Evolutionary conservation across 2,329 filamentous ascomycete species (phyloP).

Genomic region (Aschersonia sp.): DNA sequence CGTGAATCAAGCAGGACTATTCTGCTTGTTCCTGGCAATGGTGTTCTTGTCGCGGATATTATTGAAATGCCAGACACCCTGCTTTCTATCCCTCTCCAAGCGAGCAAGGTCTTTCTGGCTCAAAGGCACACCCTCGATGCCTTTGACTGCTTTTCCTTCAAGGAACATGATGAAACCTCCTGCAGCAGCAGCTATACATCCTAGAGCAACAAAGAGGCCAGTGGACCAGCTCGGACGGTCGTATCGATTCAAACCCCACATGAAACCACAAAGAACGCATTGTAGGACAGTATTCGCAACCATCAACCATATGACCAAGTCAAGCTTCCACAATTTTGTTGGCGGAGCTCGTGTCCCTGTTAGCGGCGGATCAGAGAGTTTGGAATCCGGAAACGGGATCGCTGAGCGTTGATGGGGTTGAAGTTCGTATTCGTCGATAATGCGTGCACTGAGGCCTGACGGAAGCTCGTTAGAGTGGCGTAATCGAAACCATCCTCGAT

Average conservation of each 20-base stretch:
- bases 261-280: conserved; percentile 56
- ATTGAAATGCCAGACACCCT: conserved; percentile 41
- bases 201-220: conserved; percentile 63
- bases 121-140: conserved; percentile 56
- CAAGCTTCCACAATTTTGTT: conserved; percentile 60
- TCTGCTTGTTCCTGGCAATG: conserved; percentile 5
- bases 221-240: conserved; percentile 68
- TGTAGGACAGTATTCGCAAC: conserved; percentile 70
- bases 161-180: conserved; percentile 57
- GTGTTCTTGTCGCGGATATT: conserved; percentile 22
- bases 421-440: conserved; percentile 26
- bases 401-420: conserved; percentile 17
- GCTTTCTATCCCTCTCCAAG: conserved; percentile 35
- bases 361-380: conserved; percentile 51
- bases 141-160: conserved; percentile 60
- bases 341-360: conserved; percentile 56
- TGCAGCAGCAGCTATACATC: conserved; percentile 51
- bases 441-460: conserved; percentile 34
- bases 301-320: conserved; percentile 67
- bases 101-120: conserved; percentile 37
- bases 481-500: conserved; percentile 63
- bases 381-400: conserved; percentile 49
- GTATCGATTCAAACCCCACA: conserved; percentile 69
- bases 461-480: conserved; percentile 48
- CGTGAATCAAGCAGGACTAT: background rate